These are phyloP conservation scores for Litsea cubeba DNA, from an alignment of 164 flowering plant species.

Conservation along the genomic window DNA sequence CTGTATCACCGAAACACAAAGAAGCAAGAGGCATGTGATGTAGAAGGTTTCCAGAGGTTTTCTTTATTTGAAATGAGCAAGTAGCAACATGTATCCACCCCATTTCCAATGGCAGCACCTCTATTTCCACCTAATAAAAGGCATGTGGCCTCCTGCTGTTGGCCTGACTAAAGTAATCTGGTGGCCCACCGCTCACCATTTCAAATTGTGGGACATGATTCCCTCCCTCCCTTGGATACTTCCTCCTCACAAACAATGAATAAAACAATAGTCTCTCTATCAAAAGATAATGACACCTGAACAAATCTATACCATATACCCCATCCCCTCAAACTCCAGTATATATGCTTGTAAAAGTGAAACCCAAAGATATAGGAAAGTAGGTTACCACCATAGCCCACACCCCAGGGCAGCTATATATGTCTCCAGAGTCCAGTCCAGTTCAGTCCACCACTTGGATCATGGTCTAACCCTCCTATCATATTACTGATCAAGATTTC, in stretches of 20 bases:
- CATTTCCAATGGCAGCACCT: conserved; percentile 5
- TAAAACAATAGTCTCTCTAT: background rate
- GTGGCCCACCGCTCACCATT: background rate
- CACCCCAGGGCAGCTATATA: background rate
- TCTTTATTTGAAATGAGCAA: conserved; percentile 11
- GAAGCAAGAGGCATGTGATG: background rate
- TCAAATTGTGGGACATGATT: conserved; percentile 3
- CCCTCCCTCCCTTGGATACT: conserved; percentile 1
- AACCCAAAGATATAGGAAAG: no score
- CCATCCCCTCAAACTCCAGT: background rate
- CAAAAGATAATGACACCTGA: conserved; percentile 6
- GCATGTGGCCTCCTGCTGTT: conserved; percentile 15
- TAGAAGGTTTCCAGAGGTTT: conserved; percentile 4
- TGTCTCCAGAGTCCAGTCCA: background rate
- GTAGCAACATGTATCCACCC: conserved; percentile 12
- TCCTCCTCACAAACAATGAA: background rate
- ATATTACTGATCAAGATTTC: no score
- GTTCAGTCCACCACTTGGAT: no score
- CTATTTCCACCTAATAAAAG: conserved; percentile 15
- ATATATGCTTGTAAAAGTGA: no score
- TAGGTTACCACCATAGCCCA: background rate
- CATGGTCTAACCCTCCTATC: no score
- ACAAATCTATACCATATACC: background rate
- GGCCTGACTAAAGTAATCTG: conserved; percentile 9
- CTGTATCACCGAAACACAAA: background rate